phyloP scores from a whole-genome alignment of 768 basidiomycete species.

The Cytidiella melzeri region DNA sequence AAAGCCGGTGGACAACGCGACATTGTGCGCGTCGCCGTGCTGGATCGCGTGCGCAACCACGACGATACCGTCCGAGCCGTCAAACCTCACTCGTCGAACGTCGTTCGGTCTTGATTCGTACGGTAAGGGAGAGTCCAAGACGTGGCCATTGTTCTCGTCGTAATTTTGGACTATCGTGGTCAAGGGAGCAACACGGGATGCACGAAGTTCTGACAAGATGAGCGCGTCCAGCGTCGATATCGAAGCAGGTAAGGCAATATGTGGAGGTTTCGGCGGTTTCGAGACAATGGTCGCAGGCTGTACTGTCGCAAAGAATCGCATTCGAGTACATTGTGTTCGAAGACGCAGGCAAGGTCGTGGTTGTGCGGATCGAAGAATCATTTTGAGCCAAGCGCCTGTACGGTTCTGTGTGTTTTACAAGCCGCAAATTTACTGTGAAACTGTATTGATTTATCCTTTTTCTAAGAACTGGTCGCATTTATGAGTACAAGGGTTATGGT shows the following conservation, averaged over 20 bases:
- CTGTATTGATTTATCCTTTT: too few relatives aligned
- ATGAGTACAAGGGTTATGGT: too few relatives aligned
- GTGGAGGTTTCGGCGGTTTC: conserved; percentile 7
- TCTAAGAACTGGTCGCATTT: too few relatives aligned
- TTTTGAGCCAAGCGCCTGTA: not conserved
- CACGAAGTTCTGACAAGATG: conserved; percentile 18
- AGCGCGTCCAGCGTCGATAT: conserved; percentile 17
- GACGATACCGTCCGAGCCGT: conserved; percentile 30
- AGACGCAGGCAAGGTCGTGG: not conserved
- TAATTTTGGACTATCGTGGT: conserved; percentile 39
- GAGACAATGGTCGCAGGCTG: conserved; percentile 18
- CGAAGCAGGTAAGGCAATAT: conserved; percentile 1
- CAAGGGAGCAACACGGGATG: conserved; percentile 13
- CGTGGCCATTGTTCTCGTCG: conserved; percentile 32
- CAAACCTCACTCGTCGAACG: conserved; percentile 25
- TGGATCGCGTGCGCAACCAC: conserved; percentile 48
- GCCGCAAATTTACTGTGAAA: too few relatives aligned
- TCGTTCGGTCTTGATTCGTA: conserved; percentile 45
- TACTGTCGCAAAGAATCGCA: conserved; percentile 19
- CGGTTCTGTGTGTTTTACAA: too few relatives aligned
- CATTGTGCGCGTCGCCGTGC: conserved; percentile 32
- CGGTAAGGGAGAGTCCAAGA: conserved; percentile 36
- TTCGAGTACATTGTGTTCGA: not conserved
- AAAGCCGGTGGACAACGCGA: conserved; percentile 55
- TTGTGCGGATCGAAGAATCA: conserved; percentile 5